These are phyloP conservation scores for Phalaenopsis aphrodite DNA, from an alignment of 106 monocot species.

Conservation along the genomic window DNA sequence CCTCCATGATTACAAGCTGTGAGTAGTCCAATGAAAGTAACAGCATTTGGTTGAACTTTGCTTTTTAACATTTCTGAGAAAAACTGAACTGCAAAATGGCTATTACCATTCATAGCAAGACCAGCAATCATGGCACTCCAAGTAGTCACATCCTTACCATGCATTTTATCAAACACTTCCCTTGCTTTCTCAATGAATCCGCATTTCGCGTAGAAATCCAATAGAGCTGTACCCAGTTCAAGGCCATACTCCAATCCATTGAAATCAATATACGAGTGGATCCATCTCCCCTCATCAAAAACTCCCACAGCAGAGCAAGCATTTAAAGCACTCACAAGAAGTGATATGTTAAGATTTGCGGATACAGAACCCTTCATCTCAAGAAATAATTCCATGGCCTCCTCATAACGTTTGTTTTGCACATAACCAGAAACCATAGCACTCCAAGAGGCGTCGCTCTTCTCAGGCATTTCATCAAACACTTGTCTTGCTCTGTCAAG, in stretches of 20 bases:
- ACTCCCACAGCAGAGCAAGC: conserved; percentile 29
- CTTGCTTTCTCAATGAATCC: conserved; percentile 19
- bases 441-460: conserved; percentile 32
- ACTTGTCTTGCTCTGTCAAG: conserved; percentile 11
- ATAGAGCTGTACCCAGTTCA: conserved; percentile 22
- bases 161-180: conserved; percentile 20
- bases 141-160: conserved; percentile 15
- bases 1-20: conserved; percentile 39
- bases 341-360: conserved; percentile 12
- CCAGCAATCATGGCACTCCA: conserved; percentile 41
- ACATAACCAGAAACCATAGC: conserved; percentile 36
- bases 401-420: conserved; percentile 9
- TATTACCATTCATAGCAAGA: conserved; percentile 28
- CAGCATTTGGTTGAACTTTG: conserved; percentile 12
- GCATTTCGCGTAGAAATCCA: conserved; percentile 40
- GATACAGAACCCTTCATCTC: conserved; percentile 3
- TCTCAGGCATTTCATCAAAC: conserved; percentile 35
- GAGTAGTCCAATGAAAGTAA: conserved; percentile 32
- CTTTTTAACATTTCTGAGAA: conserved; percentile 15
- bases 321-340: conserved; percentile 16
- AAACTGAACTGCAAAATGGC: conserved; percentile 16
- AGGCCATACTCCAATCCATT: conserved; percentile 12
- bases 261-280: conserved; percentile 18
- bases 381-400: conserved; percentile 22
- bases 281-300: conserved; percentile 29